A percentile compares a stretch with the other conserved stretches of the same genome.
Evolutionary conservation across 2,329 filamentous ascomycete species (phyloP).

Genomic region (Verticillium nubilum): DNA sequence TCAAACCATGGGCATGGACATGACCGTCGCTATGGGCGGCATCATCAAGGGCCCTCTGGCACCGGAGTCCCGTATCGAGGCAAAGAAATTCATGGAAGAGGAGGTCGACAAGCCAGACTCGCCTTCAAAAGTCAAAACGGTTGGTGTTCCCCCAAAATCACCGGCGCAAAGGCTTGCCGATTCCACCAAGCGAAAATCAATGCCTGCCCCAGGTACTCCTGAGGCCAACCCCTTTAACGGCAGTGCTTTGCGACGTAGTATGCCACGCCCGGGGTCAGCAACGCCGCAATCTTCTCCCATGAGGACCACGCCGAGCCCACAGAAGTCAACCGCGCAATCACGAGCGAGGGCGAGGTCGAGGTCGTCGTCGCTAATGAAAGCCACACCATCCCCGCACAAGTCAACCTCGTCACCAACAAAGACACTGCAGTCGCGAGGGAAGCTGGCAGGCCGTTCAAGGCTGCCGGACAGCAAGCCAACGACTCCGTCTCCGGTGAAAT

Average conservation of each 20-base stretch:
- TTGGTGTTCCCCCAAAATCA: constrained; percentile 2
- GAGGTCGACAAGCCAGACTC: constrained; percentile 47
- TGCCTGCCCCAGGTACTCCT: constrained; percentile 22
- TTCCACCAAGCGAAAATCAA: constrained; percentile 18
- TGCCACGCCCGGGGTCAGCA: constrained; percentile 31
- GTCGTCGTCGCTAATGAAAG: constrained; percentile 1
- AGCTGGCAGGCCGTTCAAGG: constrained; percentile 8
- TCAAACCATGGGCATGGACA: constrained; percentile 59
- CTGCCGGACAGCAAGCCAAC: constrained; percentile 17
- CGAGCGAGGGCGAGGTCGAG: neutral
- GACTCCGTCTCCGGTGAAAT: constrained; percentile 24
- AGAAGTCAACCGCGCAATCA: constrained; percentile 7
- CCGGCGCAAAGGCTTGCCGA: neutral
- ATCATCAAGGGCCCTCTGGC: constrained; percentile 44
- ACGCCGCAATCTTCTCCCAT: constrained; percentile 26
- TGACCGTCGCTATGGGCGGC: constrained; percentile 58
- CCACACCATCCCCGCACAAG: neutral
- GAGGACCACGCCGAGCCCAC: neutral
- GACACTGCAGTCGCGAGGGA: constrained; percentile 9
- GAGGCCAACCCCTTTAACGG: constrained; percentile 48
- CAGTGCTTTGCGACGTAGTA: constrained; percentile 43
- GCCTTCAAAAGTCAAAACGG: constrained; percentile 32
- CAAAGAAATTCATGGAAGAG: constrained; percentile 54
- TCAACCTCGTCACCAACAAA: constrained; percentile 17
- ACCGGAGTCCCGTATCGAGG: constrained; percentile 36